Evolutionary conservation across 306 rosid genomes (phyloP), one percentile per base, ranked within the genome.

Genomic region (Cyamopsis tetragonoloba): DNA sequence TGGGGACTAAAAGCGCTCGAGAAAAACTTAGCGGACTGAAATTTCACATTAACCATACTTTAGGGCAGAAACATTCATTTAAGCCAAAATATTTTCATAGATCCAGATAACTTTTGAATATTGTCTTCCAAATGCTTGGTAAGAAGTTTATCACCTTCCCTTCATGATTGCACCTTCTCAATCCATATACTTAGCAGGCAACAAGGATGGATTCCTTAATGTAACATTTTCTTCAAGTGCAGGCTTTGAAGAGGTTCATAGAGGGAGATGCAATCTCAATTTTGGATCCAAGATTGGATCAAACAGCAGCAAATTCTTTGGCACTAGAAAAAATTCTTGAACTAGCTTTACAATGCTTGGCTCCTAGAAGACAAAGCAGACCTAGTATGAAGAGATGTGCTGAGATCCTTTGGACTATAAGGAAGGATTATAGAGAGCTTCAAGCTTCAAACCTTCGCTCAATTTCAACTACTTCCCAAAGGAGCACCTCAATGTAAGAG

Each of bases 351-450:
- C 97, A 91, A 26, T 95, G 99, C 66, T 82, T 95, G 92, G 97
- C 97, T 24, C 97, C 92, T 7, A 85, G 80, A 1, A 85, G 97
- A 84, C 97, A 95, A 71, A 84, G n/a, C 69, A 83, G 99, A 56
- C 97, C 97, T 39, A 79, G 41, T 75, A 95, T 95, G 99, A 86
- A 85, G 81, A 86, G 74, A 61, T 90, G 99, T 59, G 97, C 88
- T 0, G 97, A 95, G 89, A 72, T 95, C 58, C 95, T 95, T 28
- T 95, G 99, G 97, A 39, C 88, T 38, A 95, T 95, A 73, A 95
- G 99, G 53, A 95, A 88, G 82, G 96, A 90, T 62, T 78, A 82
- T 70, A 79, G 86, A 66, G 96, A 86, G 72, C 27, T 78, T 19
- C 50, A 84, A 53, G 85, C 79, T 74, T 48, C 83, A 11, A 85